Evolutionary conservation across 768 basidiomycete species (phyloP), one percentile per base, ranked within the genome.

Genomic region (Neoboletus magnificus): DNA sequence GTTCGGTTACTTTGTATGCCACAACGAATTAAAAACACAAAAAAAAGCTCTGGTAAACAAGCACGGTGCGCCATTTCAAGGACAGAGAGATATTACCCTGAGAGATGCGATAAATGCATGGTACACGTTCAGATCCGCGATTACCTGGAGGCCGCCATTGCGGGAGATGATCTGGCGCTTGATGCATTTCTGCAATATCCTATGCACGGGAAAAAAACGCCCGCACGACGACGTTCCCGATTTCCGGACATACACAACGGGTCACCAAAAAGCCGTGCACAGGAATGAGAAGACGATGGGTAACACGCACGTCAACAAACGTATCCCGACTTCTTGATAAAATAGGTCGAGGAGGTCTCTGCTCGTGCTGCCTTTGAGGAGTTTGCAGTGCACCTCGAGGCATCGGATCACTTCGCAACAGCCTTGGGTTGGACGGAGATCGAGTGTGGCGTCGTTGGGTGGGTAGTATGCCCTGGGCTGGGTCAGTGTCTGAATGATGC

Each of bases 291-390:
- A 23, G n/a, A 30, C 6, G 11, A 44, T 12, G 18, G 32, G 41
- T 12, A 33, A 33, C 4, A 79, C 87, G 62, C 53, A 93, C 93
- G 79, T 83, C 62, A 92, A 85, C 10, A 94, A 70, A 36, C 97
- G 85, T 55, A 97, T 86, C 6, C 96, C 96, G 44, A 99, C 90
- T 72, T 99, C 97, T 72, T 95, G 91, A 69, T 98, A 93, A 71
- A 99, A 98, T 4, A 99, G 96, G 66, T 98, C 97, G 33, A 99
- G 74, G 4, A 98, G 94, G 62, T 98, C 96, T 69, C 92, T 90
- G 67, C 89, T 95, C 46, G 96, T 96, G 60, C 91, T 97, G 0
- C 95, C 96, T 59, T 88, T 89, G 48, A 99, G 74, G 46, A 98
- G 78, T 60, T 87, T 88, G 66, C 95, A 96, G 70, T 99, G 97